A percentile compares a stretch with the other conserved stretches of the same genome.
Conservation (phyloP, 441 rosid species). For the Gossypium schwendimanii region DNA sequence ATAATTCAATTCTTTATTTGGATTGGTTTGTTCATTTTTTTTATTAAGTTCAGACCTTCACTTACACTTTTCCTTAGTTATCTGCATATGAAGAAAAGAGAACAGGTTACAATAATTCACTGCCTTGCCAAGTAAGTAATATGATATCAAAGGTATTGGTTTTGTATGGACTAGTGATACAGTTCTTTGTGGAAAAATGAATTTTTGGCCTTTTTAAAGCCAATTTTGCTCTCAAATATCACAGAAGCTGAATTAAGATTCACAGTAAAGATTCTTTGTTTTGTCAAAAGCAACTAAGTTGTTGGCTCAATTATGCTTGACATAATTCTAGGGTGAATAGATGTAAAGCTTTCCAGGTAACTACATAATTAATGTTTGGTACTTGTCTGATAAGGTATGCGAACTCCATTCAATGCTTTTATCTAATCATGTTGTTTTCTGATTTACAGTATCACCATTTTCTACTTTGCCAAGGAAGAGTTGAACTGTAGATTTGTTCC, state of each 20-base stretch:
- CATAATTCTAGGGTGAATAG: background rate
- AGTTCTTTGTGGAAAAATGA: background rate
- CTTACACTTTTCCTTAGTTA: background rate
- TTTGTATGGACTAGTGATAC: background rate
- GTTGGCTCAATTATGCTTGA: background rate
- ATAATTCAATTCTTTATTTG: background rate
- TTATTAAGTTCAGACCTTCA: background rate
- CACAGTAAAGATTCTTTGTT: background rate
- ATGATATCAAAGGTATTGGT: background rate
- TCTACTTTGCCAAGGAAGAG: conserved; percentile 84
- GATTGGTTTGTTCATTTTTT: background rate
- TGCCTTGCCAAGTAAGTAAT: background rate
- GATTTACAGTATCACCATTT: conserved; percentile 59
- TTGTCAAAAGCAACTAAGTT: no score
- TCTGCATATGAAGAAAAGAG: background rate
- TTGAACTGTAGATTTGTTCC: conserved; percentile 64
- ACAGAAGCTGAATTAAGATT: background rate
- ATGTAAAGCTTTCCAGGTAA: background rate
- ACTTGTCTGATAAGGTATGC: background rate
- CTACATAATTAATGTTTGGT: background rate
- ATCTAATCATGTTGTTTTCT: background rate
- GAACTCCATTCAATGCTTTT: background rate
- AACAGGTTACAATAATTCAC: background rate
- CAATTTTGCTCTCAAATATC: background rate
- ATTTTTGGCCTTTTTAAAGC: background rate